Evolutionary conservation across 2,329 filamentous ascomycete genomes (phyloP).

Genomic region (Penicillium sp.): DNA sequence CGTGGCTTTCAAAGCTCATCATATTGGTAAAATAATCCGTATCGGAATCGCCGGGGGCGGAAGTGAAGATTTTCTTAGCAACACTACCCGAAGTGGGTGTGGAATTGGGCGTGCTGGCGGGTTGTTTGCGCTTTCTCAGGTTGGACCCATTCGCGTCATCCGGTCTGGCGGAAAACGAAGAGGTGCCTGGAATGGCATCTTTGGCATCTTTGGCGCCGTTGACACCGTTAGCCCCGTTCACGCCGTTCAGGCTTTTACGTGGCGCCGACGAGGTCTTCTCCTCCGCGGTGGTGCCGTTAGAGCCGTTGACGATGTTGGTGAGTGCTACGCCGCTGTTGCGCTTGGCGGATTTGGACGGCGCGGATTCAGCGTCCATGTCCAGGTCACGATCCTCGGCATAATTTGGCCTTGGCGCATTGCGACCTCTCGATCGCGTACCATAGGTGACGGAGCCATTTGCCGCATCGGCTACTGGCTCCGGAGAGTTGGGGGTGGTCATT

Average conservation of each 20-base stretch:
- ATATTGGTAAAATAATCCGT: slow-evolving; percentile 70
- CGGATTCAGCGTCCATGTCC: slow-evolving; percentile 77
- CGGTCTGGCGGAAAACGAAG: slow-evolving; percentile 57
- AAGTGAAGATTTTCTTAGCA: slow-evolving; percentile 40
- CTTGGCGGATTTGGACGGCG: slow-evolving; percentile 37
- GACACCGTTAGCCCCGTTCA: background rate
- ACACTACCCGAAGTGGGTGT: slow-evolving; percentile 32
- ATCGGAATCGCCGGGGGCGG: slow-evolving; percentile 32
- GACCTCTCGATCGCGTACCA: slow-evolving; percentile 91
- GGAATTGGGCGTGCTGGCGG: slow-evolving; percentile 42
- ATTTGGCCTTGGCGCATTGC: slow-evolving; percentile 79
- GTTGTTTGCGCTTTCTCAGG: slow-evolving; percentile 85
- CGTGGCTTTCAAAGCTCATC: slow-evolving; percentile 78
- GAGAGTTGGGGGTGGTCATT: slow-evolving; percentile 48
- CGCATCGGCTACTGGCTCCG: slow-evolving; percentile 40
- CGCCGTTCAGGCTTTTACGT: slow-evolving; percentile 38
- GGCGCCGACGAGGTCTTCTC: slow-evolving; percentile 43
- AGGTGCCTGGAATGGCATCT: slow-evolving; percentile 58
- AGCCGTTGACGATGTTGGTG: slow-evolving; percentile 31
- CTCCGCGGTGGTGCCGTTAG: slow-evolving; percentile 29
- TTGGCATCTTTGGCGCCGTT: slow-evolving; percentile 38
- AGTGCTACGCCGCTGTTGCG: slow-evolving; percentile 27
- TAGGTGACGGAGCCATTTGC: slow-evolving; percentile 61
- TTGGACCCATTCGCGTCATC: slow-evolving; percentile 46
- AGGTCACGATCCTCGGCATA: slow-evolving; percentile 94